Percentiles rank a stretch among this genome's conserved stretches.
Conservation (phyloP, 2,329 filamentous ascomycete genomes). For the Didymellaceae sp. region DNA sequence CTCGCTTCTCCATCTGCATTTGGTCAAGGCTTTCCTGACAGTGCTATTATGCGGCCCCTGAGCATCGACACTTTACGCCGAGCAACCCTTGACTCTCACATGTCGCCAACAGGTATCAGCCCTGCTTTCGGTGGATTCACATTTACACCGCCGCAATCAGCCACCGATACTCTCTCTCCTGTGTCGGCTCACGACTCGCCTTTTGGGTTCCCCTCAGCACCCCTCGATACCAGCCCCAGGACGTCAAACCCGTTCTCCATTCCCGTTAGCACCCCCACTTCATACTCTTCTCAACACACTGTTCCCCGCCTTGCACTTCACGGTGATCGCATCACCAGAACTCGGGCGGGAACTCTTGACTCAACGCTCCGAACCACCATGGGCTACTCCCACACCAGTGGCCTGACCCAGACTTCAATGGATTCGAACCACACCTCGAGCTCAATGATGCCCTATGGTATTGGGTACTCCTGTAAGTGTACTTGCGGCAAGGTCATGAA, state of each 20-base stretch:
- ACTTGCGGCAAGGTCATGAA: background rate
- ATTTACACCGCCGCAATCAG: constrained; percentile 64
- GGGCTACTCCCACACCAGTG: constrained; percentile 47
- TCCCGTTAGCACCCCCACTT: constrained; percentile 39
- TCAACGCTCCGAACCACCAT: constrained; percentile 56
- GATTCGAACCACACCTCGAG: constrained; percentile 40
- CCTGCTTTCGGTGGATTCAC: constrained; percentile 71
- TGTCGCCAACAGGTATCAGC: constrained; percentile 71
- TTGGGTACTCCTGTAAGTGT: constrained; percentile 47
- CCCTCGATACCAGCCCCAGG: constrained; percentile 46
- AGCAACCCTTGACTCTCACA: constrained; percentile 67
- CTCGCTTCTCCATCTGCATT: constrained; percentile 55
- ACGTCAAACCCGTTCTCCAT: constrained; percentile 51
- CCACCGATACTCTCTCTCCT: constrained; percentile 49
- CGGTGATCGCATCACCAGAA: constrained; percentile 50
- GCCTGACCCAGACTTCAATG: constrained; percentile 34
- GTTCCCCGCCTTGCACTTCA: constrained; percentile 54
- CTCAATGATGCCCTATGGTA: constrained; percentile 49
- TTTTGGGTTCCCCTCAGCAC: constrained; percentile 48
- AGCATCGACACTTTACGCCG: constrained; percentile 72
- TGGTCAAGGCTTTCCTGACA: constrained; percentile 51
- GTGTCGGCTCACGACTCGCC: constrained; percentile 52
- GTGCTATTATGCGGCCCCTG: constrained; percentile 70
- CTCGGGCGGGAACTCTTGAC: constrained; percentile 51
- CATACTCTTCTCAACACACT: constrained; percentile 48